Percentiles rank a stretch among this genome's conserved stretches.
Evolutionary conservation across 805 yeast species (phyloP).

Genomic region (Debaryomyces tyrocola): DNA sequence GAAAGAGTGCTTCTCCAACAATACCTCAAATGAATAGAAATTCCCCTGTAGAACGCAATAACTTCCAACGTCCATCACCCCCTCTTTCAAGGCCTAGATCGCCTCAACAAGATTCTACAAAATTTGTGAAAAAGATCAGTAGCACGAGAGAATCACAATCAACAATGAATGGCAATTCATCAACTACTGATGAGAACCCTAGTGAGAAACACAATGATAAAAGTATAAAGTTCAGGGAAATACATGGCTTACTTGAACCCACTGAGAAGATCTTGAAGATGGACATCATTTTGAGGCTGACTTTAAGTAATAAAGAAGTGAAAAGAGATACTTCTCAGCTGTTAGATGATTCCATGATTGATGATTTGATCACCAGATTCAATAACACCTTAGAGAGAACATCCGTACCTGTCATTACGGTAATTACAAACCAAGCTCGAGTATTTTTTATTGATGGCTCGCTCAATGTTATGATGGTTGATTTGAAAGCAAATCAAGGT

Average conservation of each 20-base stretch:
- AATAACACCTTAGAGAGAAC: conserved; percentile 18
- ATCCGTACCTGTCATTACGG: conserved; percentile 34
- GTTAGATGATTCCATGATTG: conserved; percentile 32
- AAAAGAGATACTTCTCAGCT: conserved; percentile 16
- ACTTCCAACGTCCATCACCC: background rate
- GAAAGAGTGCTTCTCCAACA: background rate
- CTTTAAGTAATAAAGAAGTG: conserved; percentile 24
- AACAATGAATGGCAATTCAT: background rate
- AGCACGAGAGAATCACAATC: conserved; percentile 1
- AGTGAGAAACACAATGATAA: background rate
- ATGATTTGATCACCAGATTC: conserved; percentile 26
- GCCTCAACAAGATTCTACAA: background rate
- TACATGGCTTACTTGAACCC: conserved; percentile 28
- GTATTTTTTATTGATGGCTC: conserved; percentile 39
- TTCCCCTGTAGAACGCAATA: background rate
- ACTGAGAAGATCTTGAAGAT: conserved; percentile 42
- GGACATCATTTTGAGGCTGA: conserved; percentile 39
- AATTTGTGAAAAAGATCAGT: background rate
- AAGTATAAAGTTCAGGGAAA: conserved; percentile 31
- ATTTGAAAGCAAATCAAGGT: conserved; percentile 42
- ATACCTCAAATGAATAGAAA: background rate
- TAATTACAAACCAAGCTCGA: conserved; percentile 39
- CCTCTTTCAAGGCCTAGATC: background rate
- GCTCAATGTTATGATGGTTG: conserved; percentile 37
- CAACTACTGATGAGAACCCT: background rate